Percentiles rank a stretch among this genome's conserved stretches.
phyloP scores from a whole-genome alignment of 2,329 filamentous ascomycete genomes.

The Colletotrichum acutatum region DNA sequence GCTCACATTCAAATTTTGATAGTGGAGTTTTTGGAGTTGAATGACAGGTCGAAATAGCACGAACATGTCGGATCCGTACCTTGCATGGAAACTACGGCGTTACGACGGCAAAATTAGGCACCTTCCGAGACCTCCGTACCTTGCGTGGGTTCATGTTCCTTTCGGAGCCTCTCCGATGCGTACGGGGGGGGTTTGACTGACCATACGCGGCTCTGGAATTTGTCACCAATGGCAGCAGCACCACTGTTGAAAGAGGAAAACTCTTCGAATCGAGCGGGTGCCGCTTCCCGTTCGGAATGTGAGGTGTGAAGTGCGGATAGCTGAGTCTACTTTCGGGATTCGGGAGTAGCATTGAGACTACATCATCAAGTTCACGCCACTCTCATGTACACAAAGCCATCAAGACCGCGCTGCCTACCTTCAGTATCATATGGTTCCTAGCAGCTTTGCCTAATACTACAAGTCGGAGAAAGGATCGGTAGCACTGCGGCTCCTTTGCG shows the following conservation, averaged over 20 bases:
- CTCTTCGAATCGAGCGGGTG: background rate
- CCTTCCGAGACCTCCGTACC: constrained; percentile 15
- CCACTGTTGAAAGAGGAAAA: background rate
- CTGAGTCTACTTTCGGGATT: background rate
- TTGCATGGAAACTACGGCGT: constrained; percentile 11
- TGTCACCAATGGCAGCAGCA: background rate
- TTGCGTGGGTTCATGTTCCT: background rate
- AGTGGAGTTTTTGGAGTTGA: background rate
- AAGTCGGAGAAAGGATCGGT: constrained; percentile 30
- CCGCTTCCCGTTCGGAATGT: background rate
- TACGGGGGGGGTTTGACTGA: background rate
- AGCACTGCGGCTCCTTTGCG: constrained; percentile 30
- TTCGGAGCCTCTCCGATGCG: constrained; percentile 10
- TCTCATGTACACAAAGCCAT: background rate
- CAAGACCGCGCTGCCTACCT: background rate
- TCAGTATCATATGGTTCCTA: background rate
- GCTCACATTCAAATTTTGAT: background rate
- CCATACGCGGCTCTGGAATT: constrained; percentile 1
- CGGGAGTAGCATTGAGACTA: background rate
- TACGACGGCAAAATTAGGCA: constrained; percentile 24
- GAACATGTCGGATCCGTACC: background rate
- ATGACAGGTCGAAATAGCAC: constrained; percentile 11
- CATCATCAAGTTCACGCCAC: background rate
- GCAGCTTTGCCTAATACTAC: background rate
- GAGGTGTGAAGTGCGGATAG: background rate